Percentiles rank a stretch among this genome's conserved stretches.
These are phyloP conservation scores for Fraxinus greggii DNA, from an alignment of 305 asterid species.

Conservation along the genomic window DNA sequence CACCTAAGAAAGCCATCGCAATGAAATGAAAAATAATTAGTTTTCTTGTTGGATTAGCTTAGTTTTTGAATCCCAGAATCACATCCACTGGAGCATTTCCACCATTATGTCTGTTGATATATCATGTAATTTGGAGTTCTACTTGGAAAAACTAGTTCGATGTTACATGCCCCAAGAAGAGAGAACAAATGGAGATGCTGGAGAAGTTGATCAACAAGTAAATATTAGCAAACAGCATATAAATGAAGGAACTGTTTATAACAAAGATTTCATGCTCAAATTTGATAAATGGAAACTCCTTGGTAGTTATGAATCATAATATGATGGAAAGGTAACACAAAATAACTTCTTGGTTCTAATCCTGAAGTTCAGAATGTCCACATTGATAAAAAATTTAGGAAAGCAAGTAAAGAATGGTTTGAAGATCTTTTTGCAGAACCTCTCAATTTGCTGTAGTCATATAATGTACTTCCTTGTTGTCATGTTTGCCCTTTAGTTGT, in stretches of 20 bases:
- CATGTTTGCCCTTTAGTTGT: background rate
- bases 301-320: background rate
- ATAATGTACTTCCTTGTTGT: background rate
- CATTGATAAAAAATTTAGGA: background rate
- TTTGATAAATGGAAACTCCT: background rate
- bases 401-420: background rate
- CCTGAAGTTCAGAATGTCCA: background rate
- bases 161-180: background rate
- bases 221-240: background rate
- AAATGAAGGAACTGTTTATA: background rate
- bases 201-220: background rate
- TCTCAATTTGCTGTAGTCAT: background rate
- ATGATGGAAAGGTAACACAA: background rate
- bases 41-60: background rate
- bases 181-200: background rate
- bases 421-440: background rate
- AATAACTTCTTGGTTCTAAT: background rate
- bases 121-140: background rate
- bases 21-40: background rate
- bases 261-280: background rate
- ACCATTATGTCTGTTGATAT: background rate
- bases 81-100: background rate
- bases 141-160: background rate
- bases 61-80: background rate
- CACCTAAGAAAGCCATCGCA: slow-evolving; percentile 33